Percentiles rank a stretch among this genome's conserved stretches.
Conservation (phyloP, 1,284 basidiomycete genomes). For the Meira miltonrushii region DNA sequence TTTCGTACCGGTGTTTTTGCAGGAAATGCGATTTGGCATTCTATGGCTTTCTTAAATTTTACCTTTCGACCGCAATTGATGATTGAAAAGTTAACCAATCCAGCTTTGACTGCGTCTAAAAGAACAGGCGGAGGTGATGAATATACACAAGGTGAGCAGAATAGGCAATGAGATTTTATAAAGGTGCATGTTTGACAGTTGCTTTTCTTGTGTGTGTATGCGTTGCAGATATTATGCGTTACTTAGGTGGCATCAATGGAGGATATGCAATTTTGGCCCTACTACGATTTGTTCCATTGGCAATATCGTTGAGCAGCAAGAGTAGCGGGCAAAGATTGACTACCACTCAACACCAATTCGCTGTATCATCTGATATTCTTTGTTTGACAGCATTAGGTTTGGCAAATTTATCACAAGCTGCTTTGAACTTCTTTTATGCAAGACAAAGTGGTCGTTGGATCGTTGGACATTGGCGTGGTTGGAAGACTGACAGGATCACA, state of each 20-base stretch:
- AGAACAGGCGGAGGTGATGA: background rate
- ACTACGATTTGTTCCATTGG: background rate
- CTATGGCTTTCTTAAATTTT: constrained; percentile 1
- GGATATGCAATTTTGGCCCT: background rate
- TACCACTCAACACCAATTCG: too few species aligned
- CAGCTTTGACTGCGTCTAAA: background rate
- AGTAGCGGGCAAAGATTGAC: background rate
- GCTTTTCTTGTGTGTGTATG: too few species aligned
- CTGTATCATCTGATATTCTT: background rate
- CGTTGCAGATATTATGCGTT: constrained; percentile 1
- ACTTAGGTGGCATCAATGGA: background rate
- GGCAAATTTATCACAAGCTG: constrained; percentile 3
- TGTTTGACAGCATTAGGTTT: background rate
- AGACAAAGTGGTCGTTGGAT: constrained; percentile 1
- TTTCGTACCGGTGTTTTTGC: background rate
- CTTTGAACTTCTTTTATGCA: background rate
- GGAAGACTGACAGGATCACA: background rate
- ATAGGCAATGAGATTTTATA: background rate
- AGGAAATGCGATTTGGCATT: constrained; percentile 3
- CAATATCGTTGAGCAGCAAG: background rate
- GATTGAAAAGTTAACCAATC: constrained; percentile 1
- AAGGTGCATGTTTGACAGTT: background rate
- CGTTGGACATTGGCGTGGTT: background rate
- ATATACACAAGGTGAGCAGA: background rate
- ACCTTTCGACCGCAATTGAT: background rate